Base-by-base conservation (phyloP, 768 basidiomycete genomes). In the Ephemerocybe angulata region DNA sequence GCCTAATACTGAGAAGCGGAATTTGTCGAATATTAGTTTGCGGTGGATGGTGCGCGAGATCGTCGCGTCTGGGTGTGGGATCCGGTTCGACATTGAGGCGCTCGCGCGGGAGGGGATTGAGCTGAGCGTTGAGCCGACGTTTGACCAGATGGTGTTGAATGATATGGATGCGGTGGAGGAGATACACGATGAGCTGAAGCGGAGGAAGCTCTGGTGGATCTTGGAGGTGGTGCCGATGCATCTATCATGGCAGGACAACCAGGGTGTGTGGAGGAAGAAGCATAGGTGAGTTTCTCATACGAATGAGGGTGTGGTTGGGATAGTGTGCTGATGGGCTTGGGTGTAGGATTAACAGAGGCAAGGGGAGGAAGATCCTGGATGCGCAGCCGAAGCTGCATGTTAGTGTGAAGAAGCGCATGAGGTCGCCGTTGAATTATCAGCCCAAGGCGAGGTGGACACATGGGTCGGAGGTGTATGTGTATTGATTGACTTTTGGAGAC, bases 31-130 rank as follows among this genome's bases (percentile, higher is more conserved):
- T 61, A 82, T 88, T 58, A 71, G 82, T 19, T 71, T 92, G 28
- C 79, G 81, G 27, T 92, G 89, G 89, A 90, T 92, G 88, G 74
- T 90, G 38, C 81, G 82, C 53, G 80, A 91, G 58, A 73, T 83
- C 56, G 72, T 83, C 22, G 60, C 65, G 8, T 74, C 86, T 13
- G 67, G 73, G 21, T 83, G 85, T 59, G 85, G 81, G 4, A 76
- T 90, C 30, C 60, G 71, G 24, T 88, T 88, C 61, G 80, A 86
- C 53, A 52, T 62, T 3, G 68, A 61, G 3, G 80, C 79, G 13
- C 76, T 88, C 24, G 62, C 62, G 22, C 71, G 72, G 10, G 72
- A 74, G 11, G 70, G 72, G 21, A 79, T 82, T 48, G 51, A 44
- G 42, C 10, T 59, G 48, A 42, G 53, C 41, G 38, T 60, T 3